phyloP scores from a whole-genome alignment of 2,329 filamentous ascomycete species.

The Apiospora sp. region DNA sequence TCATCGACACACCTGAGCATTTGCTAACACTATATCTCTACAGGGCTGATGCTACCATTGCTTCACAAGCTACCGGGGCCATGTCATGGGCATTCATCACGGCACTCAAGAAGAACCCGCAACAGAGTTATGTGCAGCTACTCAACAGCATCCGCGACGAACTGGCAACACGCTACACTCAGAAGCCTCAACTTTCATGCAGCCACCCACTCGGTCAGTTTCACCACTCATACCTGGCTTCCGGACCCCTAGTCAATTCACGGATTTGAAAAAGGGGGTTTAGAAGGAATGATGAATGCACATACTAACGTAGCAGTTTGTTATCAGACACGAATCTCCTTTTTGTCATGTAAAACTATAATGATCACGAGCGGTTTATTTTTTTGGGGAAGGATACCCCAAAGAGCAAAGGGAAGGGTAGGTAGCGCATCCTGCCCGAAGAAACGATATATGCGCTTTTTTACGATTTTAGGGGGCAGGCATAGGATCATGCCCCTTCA shows the following conservation, averaged over 20 bases:
- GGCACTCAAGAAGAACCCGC: conserved; percentile 88
- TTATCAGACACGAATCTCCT: conserved; percentile 67
- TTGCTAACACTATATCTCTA: conserved; percentile 26
- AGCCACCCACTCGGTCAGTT: conserved; percentile 91
- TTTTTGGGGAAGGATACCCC: conserved; percentile 12
- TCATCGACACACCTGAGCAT: background rate
- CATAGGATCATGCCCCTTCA: background rate
- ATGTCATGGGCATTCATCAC: conserved; percentile 99
- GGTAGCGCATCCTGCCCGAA: background rate
- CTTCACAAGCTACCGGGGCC: conserved; percentile 88
- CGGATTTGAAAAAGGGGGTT: conserved; percentile 19
- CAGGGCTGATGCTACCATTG: conserved; percentile 90
- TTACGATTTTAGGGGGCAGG: background rate
- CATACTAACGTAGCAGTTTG: conserved; percentile 31
- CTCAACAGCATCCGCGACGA: conserved; percentile 95
- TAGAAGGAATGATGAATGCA: conserved; percentile 6
- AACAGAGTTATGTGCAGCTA: conserved; percentile 95
- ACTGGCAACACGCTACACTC: conserved; percentile 83
- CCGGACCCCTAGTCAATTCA: conserved; percentile 1
- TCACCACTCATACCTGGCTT: conserved; percentile 29
- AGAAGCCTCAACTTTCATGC: conserved; percentile 96
- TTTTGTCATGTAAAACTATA: conserved; percentile 67
- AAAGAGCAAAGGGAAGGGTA: background rate
- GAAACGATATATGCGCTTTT: conserved; percentile 11
- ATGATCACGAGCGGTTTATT: conserved; percentile 20